These are phyloP conservation scores for Ehretia macrophylla DNA, from an alignment of 257 asterid genomes.

Conservation along the genomic window DNA sequence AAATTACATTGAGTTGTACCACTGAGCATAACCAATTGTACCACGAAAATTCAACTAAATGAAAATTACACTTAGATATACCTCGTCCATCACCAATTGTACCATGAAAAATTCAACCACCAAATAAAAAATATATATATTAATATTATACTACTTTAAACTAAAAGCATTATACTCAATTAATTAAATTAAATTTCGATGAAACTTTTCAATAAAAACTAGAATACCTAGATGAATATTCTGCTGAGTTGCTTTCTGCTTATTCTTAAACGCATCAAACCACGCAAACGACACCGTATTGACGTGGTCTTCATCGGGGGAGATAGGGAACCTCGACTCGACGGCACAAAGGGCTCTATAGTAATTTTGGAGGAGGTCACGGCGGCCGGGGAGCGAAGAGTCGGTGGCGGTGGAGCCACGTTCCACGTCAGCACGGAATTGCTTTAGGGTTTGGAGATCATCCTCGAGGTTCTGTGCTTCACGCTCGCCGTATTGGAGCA, in stretches of 20 bases:
- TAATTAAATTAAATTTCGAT: neutral
- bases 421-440: slow-evolving; percentile 68
- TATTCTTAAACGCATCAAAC: slow-evolving; percentile 88
- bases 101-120: neutral
- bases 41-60: neutral
- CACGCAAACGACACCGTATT: slow-evolving; percentile 74
- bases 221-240: slow-evolving; percentile 76
- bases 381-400: slow-evolving; percentile 64
- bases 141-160: no score
- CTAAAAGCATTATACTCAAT: neutral
- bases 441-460: slow-evolving; percentile 74
- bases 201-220: neutral
- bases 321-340: slow-evolving; percentile 90
- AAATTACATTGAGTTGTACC: neutral
- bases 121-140: no score
- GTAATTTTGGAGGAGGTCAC: slow-evolving; percentile 83
- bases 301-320: slow-evolving; percentile 81
- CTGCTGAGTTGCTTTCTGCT: slow-evolving; percentile 80
- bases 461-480: slow-evolving; percentile 87
- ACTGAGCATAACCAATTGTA: neutral
- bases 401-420: slow-evolving; percentile 48
- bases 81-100: neutral
- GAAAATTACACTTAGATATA: no score
- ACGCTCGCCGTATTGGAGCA: slow-evolving; percentile 76
- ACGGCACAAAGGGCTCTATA: slow-evolving; percentile 90